Evolutionary conservation across 208 protist genomes (phyloP), one percentile per base, ranked within the genome.

Genomic region (Zelonia costaricensis): DNA sequence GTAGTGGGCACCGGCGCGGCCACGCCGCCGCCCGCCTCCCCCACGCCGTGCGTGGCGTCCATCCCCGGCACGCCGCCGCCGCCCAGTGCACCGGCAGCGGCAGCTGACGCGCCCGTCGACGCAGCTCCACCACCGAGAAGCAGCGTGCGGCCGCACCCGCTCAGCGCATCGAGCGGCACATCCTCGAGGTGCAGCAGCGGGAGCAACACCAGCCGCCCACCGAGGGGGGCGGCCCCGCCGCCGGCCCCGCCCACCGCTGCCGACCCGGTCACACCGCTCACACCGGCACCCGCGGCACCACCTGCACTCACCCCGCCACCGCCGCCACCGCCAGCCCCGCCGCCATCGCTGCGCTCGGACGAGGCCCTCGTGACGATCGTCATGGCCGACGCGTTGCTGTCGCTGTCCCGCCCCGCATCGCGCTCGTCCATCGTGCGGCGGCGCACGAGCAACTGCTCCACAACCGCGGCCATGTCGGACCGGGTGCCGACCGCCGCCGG

Each of bases 101-200:
- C 18, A 3, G 44, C 20, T 10, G 56, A 8, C n/a, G 31, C n/a
- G 13, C 27, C 23, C 1, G 56, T 6, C 1, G 22, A 3, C 13
- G 51, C 10, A 13, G 35, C 7, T 33, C 33, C 25, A 15, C 18
- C 46, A 23, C 39, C 30, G 20, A 13, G 39, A 36, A 73, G 31
- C 39, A 60, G 20, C 20, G 58, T 49, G 15, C 66, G 66, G 10
- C 62, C 43, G 16, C 54, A 31, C 20, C 62, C 44, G 54, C 57
- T 61, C 20, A 94, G 55, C 38, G 86, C 82, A 46, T 95, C 89
- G 59, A 95, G 86, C 4, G 67, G 61, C 33, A 95, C 74, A 27
- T 95, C 89, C 28, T 82, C 68, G 5, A 84, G 79, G 36, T 66
- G 76, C 15, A 95, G 72, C 44, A 86, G 66, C 22, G 89, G 86